Evolutionary conservation across 148 eudicot species (phyloP).

Genomic region (Silene latifolia): DNA sequence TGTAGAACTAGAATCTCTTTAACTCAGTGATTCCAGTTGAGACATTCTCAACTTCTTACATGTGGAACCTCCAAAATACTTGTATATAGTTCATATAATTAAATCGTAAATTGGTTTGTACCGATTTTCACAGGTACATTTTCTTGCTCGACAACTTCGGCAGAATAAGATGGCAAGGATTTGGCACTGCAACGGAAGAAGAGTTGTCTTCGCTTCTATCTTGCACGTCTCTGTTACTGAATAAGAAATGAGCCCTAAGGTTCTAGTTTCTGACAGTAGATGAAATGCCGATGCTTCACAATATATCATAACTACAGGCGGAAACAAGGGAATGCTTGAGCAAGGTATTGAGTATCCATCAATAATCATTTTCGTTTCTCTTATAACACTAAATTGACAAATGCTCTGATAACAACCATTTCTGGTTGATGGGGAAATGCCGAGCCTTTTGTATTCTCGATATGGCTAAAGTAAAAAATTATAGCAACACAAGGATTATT

Average conservation of each 20-base stretch:
- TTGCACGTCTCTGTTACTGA: conserved; percentile 61
- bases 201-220: conserved; percentile 63
- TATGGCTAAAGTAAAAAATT: not conserved
- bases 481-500: not conserved
- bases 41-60: too few relatives aligned
- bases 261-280: not conserved
- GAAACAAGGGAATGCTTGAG: not conserved
- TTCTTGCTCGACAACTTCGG: conserved; percentile 90
- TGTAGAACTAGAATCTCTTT: too few relatives aligned
- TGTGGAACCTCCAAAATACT: too few relatives aligned
- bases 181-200: conserved; percentile 67
- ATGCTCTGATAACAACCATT: not conserved
- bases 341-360: not conserved
- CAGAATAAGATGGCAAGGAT: conserved; percentile 89
- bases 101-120: not conserved
- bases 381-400: not conserved
- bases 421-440: not conserved
- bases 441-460: not conserved
- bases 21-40: too few relatives aligned
- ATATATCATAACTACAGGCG: not conserved
- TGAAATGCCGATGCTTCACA: not conserved
- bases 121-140: conserved; percentile 50
- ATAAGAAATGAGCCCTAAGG: conserved; percentile 38
- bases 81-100: too few relatives aligned
- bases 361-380: not conserved